Evolutionary conservation across 2,329 filamentous ascomycete genomes (phyloP).

Genomic region (Proliferodiscus dingleyae): DNA sequence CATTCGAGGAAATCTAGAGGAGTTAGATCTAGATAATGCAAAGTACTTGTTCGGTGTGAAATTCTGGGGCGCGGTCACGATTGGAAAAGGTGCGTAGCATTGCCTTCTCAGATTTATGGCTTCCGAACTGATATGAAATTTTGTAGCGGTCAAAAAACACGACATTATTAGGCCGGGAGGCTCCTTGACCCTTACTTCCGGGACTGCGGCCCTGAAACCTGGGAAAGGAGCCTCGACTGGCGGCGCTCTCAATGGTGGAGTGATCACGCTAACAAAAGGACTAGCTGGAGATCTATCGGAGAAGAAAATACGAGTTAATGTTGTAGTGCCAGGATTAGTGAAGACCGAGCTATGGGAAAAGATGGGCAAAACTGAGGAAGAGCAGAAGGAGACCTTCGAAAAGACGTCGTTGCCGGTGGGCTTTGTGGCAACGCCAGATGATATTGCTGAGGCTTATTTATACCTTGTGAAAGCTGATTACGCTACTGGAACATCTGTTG

Average conservation of each 20-base stretch:
- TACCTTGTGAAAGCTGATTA: conserved; percentile 38
- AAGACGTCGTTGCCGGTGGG: conserved; percentile 24
- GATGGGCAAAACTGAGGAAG: conserved; percentile 24
- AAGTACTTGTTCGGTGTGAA: conserved; percentile 37
- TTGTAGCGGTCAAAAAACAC: conserved; percentile 32
- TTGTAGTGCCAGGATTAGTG: conserved; percentile 51
- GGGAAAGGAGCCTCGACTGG: conserved; percentile 35
- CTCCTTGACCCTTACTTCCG: conserved; percentile 36
- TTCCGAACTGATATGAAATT: too few relatives aligned
- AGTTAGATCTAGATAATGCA: conserved; percentile 32
- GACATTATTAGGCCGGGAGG: conserved; percentile 35
- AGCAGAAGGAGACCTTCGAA: conserved; percentile 24
- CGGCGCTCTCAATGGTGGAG: conserved; percentile 36
- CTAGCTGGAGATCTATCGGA: conserved; percentile 53
- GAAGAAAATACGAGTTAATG: conserved; percentile 57
- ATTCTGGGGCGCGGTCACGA: conserved; percentile 36
- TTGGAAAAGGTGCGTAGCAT: conserved; percentile 30
- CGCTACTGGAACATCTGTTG: conserved; percentile 29
- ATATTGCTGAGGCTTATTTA: conserved; percentile 39
- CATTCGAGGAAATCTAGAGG: conserved; percentile 34
- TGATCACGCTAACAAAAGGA: conserved; percentile 47
- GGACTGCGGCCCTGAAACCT: conserved; percentile 33
- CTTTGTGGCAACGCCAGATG: conserved; percentile 32
- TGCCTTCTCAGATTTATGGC: too few relatives aligned
- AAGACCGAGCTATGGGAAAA: conserved; percentile 42